phyloP scores from a whole-genome alignment of 2,329 filamentous ascomycete genomes.

The Samsoniella hepiali region DNA sequence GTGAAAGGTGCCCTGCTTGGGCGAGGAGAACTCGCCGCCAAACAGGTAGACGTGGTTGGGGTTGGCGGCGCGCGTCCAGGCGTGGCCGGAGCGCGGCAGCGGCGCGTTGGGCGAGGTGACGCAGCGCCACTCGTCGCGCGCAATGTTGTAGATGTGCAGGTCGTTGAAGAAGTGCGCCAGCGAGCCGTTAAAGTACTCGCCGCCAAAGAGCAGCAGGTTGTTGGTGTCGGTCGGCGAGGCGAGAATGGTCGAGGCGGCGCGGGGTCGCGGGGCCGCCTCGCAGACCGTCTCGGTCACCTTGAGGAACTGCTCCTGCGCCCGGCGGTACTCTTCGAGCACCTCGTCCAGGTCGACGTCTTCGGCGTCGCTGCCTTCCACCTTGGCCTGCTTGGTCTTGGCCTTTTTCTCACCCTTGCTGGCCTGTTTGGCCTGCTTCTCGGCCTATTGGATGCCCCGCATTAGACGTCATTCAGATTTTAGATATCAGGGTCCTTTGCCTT shows the following conservation, averaged over 20 bases:
- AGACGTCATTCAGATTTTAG: constrained; percentile 7
- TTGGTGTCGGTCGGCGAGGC: constrained; percentile 83
- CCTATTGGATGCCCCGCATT: constrained; percentile 30
- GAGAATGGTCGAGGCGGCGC: constrained; percentile 77
- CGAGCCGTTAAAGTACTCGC: constrained; percentile 93
- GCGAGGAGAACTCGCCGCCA: constrained; percentile 92
- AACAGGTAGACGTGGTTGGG: constrained; percentile 84
- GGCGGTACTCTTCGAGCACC: constrained; percentile 88
- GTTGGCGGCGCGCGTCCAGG: constrained; percentile 89
- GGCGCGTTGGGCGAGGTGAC: constrained; percentile 90
- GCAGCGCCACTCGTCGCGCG: constrained; percentile 84
- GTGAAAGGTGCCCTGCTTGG: constrained; percentile 97
- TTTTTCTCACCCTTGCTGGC: constrained; percentile 90
- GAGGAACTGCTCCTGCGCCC: constrained; percentile 88
- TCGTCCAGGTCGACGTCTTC: constrained; percentile 92
- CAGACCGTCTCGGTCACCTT: constrained; percentile 82
- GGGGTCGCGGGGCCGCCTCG: constrained; percentile 69
- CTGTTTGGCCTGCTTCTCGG: constrained; percentile 72
- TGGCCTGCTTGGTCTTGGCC: constrained; percentile 65
- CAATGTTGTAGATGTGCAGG: constrained; percentile 69
- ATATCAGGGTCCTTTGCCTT: not conserved
- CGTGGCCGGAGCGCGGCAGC: constrained; percentile 86
- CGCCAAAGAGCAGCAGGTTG: constrained; percentile 87
- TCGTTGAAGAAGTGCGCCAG: constrained; percentile 71
- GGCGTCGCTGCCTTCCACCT: constrained; percentile 76